These are phyloP conservation scores for Scenedesmus sp. DNA, from an alignment of 163 green algal genomes.

Conservation along the genomic window DNA sequence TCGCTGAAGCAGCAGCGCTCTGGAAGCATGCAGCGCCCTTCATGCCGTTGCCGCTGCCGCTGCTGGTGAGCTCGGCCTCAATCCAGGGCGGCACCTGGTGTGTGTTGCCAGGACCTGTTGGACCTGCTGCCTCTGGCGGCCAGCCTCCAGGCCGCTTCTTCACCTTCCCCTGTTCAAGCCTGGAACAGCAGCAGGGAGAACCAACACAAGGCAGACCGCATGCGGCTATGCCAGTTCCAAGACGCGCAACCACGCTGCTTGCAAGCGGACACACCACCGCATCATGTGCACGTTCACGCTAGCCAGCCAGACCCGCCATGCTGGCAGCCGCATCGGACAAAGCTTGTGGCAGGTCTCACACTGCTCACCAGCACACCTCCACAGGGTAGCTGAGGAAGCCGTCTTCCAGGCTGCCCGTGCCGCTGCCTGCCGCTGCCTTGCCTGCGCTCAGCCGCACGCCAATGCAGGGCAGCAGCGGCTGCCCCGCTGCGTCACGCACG, in stretches of 20 bases:
- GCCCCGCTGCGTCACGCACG: too few relatives aligned
- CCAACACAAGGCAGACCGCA: too few relatives aligned
- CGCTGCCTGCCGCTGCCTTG: not conserved
- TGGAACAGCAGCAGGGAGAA: not conserved
- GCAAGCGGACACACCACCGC: too few relatives aligned
- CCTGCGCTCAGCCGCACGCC: slow-evolving; percentile 19
- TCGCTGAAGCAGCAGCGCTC: not conserved
- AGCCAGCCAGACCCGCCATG: too few relatives aligned
- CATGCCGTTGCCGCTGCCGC: too few relatives aligned
- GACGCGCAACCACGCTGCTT: too few relatives aligned
- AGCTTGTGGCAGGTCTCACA: too few relatives aligned
- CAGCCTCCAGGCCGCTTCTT: not conserved
- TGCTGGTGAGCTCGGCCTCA: not conserved
- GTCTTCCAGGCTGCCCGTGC: not conserved
- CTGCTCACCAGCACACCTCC: slow-evolving; percentile 5
- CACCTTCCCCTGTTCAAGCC: not conserved
- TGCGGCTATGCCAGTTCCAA: too few relatives aligned
- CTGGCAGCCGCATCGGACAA: too few relatives aligned
- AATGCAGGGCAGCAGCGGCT: slow-evolving; percentile 15
- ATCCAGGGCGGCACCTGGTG: not conserved
- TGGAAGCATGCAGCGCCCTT: too few relatives aligned
- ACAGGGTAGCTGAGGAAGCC: slow-evolving; percentile 16
- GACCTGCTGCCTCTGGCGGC: not conserved
- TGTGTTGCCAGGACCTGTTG: not conserved
- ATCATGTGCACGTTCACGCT: too few relatives aligned